Percentiles rank a stretch among this genome's conserved stretches.
Conservation (phyloP, 2,329 filamentous ascomycete species). For the Acrocalymma vagum region DNA sequence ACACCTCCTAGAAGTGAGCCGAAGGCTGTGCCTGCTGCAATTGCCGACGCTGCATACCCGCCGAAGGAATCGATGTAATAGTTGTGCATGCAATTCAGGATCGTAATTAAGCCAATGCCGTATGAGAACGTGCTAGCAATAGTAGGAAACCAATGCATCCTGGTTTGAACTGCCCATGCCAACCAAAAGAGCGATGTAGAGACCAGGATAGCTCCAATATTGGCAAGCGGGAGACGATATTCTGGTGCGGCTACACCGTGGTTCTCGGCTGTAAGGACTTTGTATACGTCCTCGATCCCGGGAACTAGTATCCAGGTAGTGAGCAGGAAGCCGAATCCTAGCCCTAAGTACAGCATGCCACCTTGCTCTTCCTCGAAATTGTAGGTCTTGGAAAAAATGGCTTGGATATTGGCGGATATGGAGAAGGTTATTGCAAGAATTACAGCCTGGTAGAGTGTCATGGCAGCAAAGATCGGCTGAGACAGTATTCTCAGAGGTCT, state of each 20-base stretch:
- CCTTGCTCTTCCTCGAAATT: conserved; percentile 57
- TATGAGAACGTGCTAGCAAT: conserved; percentile 57
- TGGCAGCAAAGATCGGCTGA: conserved; percentile 57
- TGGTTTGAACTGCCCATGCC: conserved; percentile 52
- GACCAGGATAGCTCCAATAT: conserved; percentile 55
- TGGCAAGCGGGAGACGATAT: conserved; percentile 55
- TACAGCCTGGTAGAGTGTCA: conserved; percentile 57
- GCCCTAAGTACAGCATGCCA: conserved; percentile 55
- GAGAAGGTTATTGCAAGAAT: conserved; percentile 59
- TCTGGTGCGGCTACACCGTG: conserved; percentile 52
- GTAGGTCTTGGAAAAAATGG: conserved; percentile 54
- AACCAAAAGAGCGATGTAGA: conserved; percentile 54
- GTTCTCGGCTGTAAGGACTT: conserved; percentile 51
- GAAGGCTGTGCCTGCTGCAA: conserved; percentile 60
- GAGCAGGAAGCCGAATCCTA: conserved; percentile 54
- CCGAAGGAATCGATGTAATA: conserved; percentile 64
- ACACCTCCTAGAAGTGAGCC: conserved; percentile 57
- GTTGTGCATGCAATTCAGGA: conserved; percentile 63
- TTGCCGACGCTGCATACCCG: conserved; percentile 59
- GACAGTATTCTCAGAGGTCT: conserved; percentile 53
- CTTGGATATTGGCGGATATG: conserved; percentile 59
- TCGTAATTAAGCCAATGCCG: conserved; percentile 62
- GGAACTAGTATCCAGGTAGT: conserved; percentile 57
- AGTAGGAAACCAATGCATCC: conserved; percentile 52
- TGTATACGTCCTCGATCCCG: conserved; percentile 58